A percentile compares a stretch with the other conserved stretches of the same genome.
These are phyloP conservation scores for Pezicula radicicola DNA, from an alignment of 2,329 filamentous ascomycete species.

Conservation along the genomic window DNA sequence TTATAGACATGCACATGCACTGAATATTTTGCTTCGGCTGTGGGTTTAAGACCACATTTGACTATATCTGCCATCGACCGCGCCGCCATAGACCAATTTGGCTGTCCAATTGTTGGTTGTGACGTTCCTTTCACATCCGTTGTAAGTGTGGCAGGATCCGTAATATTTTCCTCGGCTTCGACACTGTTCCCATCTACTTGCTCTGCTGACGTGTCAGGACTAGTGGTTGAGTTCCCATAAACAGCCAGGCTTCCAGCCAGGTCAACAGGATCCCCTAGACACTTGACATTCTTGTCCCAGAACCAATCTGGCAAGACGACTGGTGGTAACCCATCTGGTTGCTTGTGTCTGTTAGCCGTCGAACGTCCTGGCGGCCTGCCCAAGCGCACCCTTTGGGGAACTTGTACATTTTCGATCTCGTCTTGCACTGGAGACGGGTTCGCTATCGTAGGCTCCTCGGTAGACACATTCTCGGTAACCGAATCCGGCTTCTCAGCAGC, in stretches of 20 bases:
- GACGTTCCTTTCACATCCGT: not conserved
- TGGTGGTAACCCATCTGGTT: constrained; percentile 39
- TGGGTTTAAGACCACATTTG: constrained; percentile 11
- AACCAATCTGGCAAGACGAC: constrained; percentile 57
- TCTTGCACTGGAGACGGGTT: constrained; percentile 1
- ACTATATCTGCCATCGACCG: constrained; percentile 5
- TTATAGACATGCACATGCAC: constrained; percentile 26
- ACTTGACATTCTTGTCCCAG: constrained; percentile 44
- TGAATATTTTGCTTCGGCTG: constrained; percentile 20
- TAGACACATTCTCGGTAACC: constrained; percentile 4
- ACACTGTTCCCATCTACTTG: constrained; percentile 1
- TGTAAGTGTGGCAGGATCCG: constrained; percentile 1
- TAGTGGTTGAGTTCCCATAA: constrained; percentile 3
- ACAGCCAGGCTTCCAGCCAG: constrained; percentile 17
- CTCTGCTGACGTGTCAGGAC: not conserved
- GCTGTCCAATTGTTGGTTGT: not conserved
- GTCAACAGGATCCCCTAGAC: constrained; percentile 9
- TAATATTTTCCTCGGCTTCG: constrained; percentile 1
- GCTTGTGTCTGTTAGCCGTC: constrained; percentile 17
- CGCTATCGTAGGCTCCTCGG: constrained; percentile 9
- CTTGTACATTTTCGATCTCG: not conserved
- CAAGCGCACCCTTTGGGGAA: constrained; percentile 10
- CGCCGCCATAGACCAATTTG: too few relatives aligned
- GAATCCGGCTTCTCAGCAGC: constrained; percentile 5
- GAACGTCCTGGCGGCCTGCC: constrained; percentile 15